Evolutionary conservation across 192 early-diverging fungal genomes (phyloP), one percentile per base, ranked within the genome.

Genomic region (Backusella tarrabulga): DNA sequence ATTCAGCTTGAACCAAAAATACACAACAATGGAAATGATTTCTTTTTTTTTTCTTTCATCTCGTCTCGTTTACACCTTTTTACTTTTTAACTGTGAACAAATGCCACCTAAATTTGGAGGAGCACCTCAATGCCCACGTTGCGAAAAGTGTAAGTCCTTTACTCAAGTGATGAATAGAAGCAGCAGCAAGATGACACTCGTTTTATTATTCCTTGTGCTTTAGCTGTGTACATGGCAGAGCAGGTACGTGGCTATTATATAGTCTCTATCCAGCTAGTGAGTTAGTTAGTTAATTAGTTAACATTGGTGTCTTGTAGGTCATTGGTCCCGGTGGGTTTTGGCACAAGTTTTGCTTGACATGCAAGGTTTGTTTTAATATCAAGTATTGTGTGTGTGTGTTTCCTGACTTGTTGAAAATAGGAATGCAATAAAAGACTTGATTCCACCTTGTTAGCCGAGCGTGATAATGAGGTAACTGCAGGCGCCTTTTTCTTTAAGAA

Each of bases 341-440:
- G 80, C 83, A 84, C 29, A 72, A 52, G 12, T 12, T 38, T 4
- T 84, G 83, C 52, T 67, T 84, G 6, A 79, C 80, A 29, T 84
- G 83, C 38, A 82, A 60, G 17, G 75, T 76, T 70, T 38, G 46
- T 63, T 63, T 32, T 32, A 32, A 32, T 32, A 32, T 1, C 32
- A 23, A 50, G 42, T 44, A 19, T 4, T 15, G 14, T 4, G 15
- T 44, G 15, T 12, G 12, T 7, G 38, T 11, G 11, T 40, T 0
- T 44, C 15, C 15, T 14, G 19, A 23, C 9, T 14, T 11, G 1
- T 74, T 70, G 46, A 40, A 42, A 15, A 71, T 46, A 73, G 77
- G 87, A 90, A 77, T 90, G 89, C 71, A 87, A 86, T 21, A 88
- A 88, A 63, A 83, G 84, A 17, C 76, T 90, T 34, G 89, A 90